Conservation (phyloP, 768 basidiomycete species). For the Phanerochaete carnosa region DNA sequence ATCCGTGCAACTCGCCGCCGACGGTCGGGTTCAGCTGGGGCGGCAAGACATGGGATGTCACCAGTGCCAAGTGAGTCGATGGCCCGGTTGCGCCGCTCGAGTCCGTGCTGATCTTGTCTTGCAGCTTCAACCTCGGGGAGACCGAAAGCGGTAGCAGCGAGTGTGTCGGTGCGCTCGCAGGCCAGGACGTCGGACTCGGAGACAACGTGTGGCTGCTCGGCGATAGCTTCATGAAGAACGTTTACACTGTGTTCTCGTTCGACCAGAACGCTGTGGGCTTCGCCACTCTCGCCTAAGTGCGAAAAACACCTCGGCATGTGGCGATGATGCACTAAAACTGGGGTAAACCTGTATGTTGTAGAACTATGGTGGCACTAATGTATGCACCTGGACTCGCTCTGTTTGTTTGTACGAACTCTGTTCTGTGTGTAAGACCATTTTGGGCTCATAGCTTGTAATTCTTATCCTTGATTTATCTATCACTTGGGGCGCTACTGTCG, state of each 20-base stretch:
- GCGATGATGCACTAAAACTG: background rate
- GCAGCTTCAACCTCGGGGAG: constrained; percentile 25
- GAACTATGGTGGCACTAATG: background rate
- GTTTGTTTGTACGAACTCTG: too few relatives aligned
- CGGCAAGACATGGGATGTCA: constrained; percentile 29
- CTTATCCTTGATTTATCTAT: background rate
- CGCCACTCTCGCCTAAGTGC: constrained; percentile 18
- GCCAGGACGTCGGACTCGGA: constrained; percentile 28
- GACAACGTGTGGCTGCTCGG: constrained; percentile 29
- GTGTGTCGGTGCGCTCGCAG: constrained; percentile 29
- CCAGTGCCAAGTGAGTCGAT: constrained; percentile 18
- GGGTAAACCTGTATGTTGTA: background rate
- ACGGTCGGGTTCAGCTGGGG: constrained; percentile 26
- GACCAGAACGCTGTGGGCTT: too few relatives aligned
- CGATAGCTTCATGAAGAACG: too few relatives aligned
- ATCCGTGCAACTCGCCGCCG: constrained; percentile 23
- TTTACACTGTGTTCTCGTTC: too few relatives aligned
- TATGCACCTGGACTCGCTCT: background rate
- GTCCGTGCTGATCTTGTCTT: background rate
- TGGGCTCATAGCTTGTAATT: too few relatives aligned
- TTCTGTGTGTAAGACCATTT: too few relatives aligned
- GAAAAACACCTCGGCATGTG: background rate
- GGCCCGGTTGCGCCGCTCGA: background rate
- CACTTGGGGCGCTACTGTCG: background rate
- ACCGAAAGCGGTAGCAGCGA: constrained; percentile 11